phyloP scores from a whole-genome alignment of 148 eudicot genomes.

The Dianthus caryophyllus region DNA sequence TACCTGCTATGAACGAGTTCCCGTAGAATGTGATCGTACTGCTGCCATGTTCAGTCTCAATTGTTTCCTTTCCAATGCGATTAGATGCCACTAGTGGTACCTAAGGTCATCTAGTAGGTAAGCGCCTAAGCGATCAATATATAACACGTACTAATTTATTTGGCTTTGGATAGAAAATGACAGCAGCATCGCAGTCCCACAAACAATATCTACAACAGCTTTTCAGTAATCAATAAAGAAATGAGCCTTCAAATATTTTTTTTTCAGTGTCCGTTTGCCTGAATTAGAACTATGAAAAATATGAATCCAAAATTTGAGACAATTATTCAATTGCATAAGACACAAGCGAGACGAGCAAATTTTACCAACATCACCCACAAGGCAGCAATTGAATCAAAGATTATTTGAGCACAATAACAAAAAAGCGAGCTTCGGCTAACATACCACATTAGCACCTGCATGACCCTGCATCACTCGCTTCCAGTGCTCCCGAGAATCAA shows the following conservation, averaged over 20 bases:
- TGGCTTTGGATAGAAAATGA: constrained; percentile 1
- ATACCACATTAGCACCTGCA: constrained; percentile 94
- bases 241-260: background rate
- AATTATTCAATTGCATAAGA: background rate
- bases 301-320: background rate
- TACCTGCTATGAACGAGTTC: constrained; percentile 96
- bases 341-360: background rate
- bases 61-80: constrained; percentile 82
- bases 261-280: background rate
- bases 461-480: constrained; percentile 98
- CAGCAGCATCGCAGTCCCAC: background rate
- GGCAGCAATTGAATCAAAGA: background rate
- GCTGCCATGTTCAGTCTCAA: constrained; percentile 84
- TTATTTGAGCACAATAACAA: background rate
- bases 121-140: constrained; percentile 14
- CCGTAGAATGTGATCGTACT: constrained; percentile 98
- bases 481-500: constrained; percentile 97
- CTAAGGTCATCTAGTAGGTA: constrained; percentile 31
- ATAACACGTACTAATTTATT: background rate
- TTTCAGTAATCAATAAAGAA: background rate
- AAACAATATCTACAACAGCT: background rate
- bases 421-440: constrained; percentile 10
- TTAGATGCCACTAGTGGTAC: constrained; percentile 98
- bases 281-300: background rate
- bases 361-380: background rate